phyloP scores from a whole-genome alignment of 805 yeast genomes.

The Yamadazyma tumulicola region DNA sequence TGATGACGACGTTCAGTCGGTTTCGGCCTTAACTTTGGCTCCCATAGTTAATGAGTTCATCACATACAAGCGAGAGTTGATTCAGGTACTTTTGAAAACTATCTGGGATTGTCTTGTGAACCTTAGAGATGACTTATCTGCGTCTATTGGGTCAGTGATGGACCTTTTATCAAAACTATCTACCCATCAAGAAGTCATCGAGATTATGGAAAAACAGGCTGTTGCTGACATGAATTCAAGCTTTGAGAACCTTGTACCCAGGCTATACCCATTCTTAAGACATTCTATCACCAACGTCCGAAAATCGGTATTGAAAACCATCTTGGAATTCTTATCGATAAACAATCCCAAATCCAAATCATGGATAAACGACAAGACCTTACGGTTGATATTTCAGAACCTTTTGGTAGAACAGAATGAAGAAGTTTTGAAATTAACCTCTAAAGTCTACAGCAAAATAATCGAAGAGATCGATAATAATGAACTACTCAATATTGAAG shows the following conservation, averaged over 20 bases:
- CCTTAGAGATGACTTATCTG: conserved; percentile 86
- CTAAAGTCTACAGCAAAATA: conserved; percentile 55
- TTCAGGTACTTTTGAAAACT: conserved; percentile 53
- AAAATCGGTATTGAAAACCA: conserved; percentile 77
- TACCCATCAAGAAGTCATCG: conserved; percentile 72
- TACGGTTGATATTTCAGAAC: conserved; percentile 82
- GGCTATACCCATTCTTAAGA: conserved; percentile 85
- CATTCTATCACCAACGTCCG: conserved; percentile 92
- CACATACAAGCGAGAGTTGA: conserved; percentile 50
- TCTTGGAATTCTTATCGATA: conserved; percentile 68
- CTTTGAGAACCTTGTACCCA: conserved; percentile 78
- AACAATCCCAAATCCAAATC: conserved; percentile 48
- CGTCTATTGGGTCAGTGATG: conserved; percentile 95
- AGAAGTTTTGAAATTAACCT: conserved; percentile 63
- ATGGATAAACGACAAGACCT: conserved; percentile 76
- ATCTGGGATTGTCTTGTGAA: conserved; percentile 90
- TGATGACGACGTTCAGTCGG: conserved; percentile 96
- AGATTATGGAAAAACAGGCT: conserved; percentile 64
- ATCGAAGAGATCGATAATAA: conserved; percentile 42
- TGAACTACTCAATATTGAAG: conserved; percentile 41
- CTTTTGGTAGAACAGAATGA: conserved; percentile 83
- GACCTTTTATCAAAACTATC: conserved; percentile 86
- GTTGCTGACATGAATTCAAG: conserved; percentile 47
- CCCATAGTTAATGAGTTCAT: conserved; percentile 91
- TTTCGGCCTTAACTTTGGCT: conserved; percentile 86